Conservation (phyloP, 768 basidiomycete genomes). For the Hebeloma cylindrosporum region DNA sequence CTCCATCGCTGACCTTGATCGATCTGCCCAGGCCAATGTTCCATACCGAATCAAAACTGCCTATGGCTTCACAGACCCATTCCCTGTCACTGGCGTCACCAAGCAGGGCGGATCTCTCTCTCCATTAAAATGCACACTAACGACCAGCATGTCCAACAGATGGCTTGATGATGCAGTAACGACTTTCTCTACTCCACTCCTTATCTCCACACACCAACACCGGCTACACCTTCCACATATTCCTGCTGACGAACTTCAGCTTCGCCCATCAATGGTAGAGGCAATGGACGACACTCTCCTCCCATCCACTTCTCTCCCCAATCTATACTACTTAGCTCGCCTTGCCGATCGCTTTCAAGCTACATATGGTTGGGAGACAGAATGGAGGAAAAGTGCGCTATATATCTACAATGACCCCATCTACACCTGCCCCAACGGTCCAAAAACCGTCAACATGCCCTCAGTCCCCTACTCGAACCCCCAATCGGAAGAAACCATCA, state of each 20-base stretch:
- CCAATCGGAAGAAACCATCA: constrained; percentile 20
- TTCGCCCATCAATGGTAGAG: constrained; percentile 9
- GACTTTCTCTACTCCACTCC: background rate
- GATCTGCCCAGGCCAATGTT: constrained; percentile 22
- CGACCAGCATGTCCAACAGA: constrained; percentile 9
- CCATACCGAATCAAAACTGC: constrained; percentile 23
- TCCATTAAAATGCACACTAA: constrained; percentile 13
- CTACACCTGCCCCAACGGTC: background rate
- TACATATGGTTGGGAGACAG: constrained; percentile 25
- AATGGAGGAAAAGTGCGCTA: constrained; percentile 18
- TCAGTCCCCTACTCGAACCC: constrained; percentile 11
- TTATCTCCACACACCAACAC: background rate
- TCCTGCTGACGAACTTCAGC: background rate
- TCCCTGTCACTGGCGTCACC: constrained; percentile 25
- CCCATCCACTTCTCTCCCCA: constrained; percentile 3
- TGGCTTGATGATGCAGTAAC: constrained; percentile 5
- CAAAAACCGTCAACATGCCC: background rate
- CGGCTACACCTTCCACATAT: background rate
- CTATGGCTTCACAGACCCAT: constrained; percentile 24
- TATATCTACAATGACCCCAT: too few relatives aligned
- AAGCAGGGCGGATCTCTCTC: constrained; percentile 27
- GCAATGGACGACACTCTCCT: constrained; percentile 16
- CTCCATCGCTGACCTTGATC: constrained; percentile 26
- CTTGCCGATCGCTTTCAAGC: constrained; percentile 23
- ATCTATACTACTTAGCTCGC: constrained; percentile 1